phyloP scores from a whole-genome alignment of 345 rosid genomes.

The Eucalyptus curtisii region DNA sequence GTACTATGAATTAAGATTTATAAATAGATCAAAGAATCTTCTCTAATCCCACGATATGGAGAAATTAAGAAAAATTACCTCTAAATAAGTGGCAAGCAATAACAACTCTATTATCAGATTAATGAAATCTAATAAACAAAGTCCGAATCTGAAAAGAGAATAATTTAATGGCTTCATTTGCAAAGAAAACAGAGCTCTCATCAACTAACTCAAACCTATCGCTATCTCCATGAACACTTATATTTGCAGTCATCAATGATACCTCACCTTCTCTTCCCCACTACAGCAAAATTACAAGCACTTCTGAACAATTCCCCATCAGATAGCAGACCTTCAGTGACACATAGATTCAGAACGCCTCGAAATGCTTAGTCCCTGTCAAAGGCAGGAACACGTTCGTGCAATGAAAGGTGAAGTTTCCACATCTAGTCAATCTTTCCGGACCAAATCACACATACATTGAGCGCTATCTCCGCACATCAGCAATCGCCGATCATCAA shows the following conservation, averaged over 20 bases:
- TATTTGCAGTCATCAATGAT: background rate
- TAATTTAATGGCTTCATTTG: background rate
- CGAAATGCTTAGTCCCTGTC: background rate
- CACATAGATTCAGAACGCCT: background rate
- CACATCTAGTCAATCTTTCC: background rate
- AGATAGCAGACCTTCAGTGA: background rate
- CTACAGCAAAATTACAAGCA: background rate
- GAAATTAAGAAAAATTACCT: background rate
- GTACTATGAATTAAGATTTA: background rate
- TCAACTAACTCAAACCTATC: background rate
- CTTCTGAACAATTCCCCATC: background rate
- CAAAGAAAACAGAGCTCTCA: background rate
- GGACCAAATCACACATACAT: background rate
- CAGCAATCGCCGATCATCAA: background rate
- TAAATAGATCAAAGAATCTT: background rate
- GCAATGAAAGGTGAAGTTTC: background rate
- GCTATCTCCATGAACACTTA: background rate
- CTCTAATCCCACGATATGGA: background rate
- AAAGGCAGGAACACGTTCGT: background rate
- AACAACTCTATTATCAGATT: background rate
- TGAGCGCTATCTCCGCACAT: background rate
- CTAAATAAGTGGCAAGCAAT: background rate
- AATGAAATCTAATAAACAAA: background rate
- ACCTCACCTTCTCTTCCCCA: background rate
- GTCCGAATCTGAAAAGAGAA: background rate